A percentile compares a stretch with the other conserved stretches of the same genome.
These are phyloP conservation scores for Beauveria asiatica DNA, from an alignment of 2,329 filamentous ascomycete genomes.

Conservation along the genomic window DNA sequence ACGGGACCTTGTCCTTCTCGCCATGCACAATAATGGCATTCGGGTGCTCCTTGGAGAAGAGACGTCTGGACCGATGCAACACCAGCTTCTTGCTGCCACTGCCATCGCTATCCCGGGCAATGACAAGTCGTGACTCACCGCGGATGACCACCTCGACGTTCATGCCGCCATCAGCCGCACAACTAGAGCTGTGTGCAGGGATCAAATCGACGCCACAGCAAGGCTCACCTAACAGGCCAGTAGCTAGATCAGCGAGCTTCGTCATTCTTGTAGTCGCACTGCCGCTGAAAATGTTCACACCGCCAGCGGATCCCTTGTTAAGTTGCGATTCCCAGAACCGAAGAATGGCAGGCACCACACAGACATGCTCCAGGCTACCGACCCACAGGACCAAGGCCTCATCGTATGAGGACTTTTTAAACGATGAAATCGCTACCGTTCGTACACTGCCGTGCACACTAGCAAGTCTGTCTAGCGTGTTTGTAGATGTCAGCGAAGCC, in stretches of 20 bases:
- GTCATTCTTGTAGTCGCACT: constrained; percentile 47
- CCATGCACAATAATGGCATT: constrained; percentile 50
- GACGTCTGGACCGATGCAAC: constrained; percentile 26
- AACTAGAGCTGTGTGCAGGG: constrained; percentile 21
- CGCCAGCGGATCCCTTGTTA: constrained; percentile 40
- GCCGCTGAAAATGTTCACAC: constrained; percentile 48
- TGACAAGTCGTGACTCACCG: constrained; percentile 47
- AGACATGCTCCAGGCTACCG: constrained; percentile 47
- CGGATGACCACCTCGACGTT: constrained; percentile 46
- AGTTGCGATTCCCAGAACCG: constrained; percentile 54
- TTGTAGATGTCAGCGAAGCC: constrained; percentile 32
- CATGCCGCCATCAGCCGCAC: constrained; percentile 28
- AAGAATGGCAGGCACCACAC: constrained; percentile 44
- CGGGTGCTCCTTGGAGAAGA: constrained; percentile 32
- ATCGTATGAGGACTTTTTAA: constrained; percentile 36
- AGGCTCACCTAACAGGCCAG: constrained; percentile 48
- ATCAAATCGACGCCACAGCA: constrained; percentile 44
- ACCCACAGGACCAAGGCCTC: constrained; percentile 51
- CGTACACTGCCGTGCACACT: constrained; percentile 44
- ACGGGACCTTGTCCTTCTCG: constrained; percentile 24
- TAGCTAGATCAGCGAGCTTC: constrained; percentile 43
- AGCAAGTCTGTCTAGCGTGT: constrained; percentile 42
- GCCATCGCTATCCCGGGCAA: constrained; percentile 46
- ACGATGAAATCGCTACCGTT: constrained; percentile 36
- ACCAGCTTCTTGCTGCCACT: constrained; percentile 36